Conservation (phyloP, 2,329 filamentous ascomycete genomes). For the Penicillium sp. region DNA sequence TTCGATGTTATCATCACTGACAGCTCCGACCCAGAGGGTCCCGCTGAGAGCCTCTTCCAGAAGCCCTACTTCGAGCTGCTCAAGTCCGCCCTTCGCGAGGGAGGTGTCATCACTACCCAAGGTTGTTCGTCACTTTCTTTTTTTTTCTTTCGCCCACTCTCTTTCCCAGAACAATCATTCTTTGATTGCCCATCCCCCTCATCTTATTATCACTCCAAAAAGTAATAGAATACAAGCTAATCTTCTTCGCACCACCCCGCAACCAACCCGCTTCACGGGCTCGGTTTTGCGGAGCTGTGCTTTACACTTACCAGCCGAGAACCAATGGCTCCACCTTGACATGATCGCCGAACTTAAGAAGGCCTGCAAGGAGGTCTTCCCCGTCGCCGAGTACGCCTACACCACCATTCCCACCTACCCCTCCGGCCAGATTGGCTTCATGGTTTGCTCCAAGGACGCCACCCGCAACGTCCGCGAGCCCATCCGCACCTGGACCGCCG, state of each 20-base stretch:
- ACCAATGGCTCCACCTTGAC: constrained; percentile 96
- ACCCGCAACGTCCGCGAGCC: constrained; percentile 80
- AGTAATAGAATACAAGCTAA: constrained; percentile 22
- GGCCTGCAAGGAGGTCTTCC: constrained; percentile 95
- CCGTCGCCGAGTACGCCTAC: constrained; percentile 96
- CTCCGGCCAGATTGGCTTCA: constrained; percentile 98
- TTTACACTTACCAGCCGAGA: constrained; percentile 67
- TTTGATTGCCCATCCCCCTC: constrained; percentile 4
- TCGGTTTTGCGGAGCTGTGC: constrained; percentile 32
- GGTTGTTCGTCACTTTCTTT: constrained; percentile 91
- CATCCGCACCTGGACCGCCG: constrained; percentile 72
- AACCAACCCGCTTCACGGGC: constrained; percentile 29
- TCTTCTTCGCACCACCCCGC: constrained; percentile 26
- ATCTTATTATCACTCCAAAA: neutral
- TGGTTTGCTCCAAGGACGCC: constrained; percentile 97
- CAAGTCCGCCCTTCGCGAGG: constrained; percentile 81
- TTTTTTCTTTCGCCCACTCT: constrained; percentile 28
- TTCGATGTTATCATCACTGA: constrained; percentile 99
- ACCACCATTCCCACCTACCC: constrained; percentile 98
- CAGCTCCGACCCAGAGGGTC: constrained; percentile 94
- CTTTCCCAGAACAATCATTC: constrained; percentile 65
- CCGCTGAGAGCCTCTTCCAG: constrained; percentile 94
- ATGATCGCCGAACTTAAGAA: constrained; percentile 96
- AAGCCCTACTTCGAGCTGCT: constrained; percentile 98
- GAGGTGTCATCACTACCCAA: constrained; percentile 99